These are phyloP conservation scores for Saccharomycopsis fermentans DNA, from an alignment of 805 yeast species.

Conservation along the genomic window DNA sequence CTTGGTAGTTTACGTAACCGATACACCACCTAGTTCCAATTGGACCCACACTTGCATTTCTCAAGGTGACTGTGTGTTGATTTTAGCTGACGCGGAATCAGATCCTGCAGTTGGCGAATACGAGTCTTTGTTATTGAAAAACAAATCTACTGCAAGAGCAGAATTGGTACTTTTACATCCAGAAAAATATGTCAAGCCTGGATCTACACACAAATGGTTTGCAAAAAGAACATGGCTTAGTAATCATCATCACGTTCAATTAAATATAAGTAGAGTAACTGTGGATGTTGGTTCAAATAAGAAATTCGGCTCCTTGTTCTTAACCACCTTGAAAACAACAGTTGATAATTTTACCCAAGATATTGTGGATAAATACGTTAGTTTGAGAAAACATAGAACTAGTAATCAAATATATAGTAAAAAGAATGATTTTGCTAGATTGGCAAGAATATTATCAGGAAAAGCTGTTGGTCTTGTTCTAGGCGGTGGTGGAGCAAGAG, in stretches of 20 bases:
- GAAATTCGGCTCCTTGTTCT: slow-evolving; percentile 1
- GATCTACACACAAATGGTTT: slow-evolving; percentile 77
- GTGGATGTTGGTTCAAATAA: neutral
- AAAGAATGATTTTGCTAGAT: slow-evolving; percentile 79
- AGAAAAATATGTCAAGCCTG: slow-evolving; percentile 73
- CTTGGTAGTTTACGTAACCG: slow-evolving; percentile 83
- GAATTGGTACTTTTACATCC: slow-evolving; percentile 80
- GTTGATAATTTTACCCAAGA: slow-evolving; percentile 30
- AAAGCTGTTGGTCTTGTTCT: slow-evolving; percentile 89
- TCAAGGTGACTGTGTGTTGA: slow-evolving; percentile 89
- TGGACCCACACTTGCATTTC: slow-evolving; percentile 92
- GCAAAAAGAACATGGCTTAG: slow-evolving; percentile 84
- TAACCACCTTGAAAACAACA: slow-evolving; percentile 24
- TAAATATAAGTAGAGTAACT: slow-evolving; percentile 29
- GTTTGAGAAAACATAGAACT: neutral
- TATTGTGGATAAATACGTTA: slow-evolving; percentile 19
- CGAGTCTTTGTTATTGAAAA: slow-evolving; percentile 63
- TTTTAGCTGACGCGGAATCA: slow-evolving; percentile 75
- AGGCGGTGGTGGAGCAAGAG: slow-evolving; percentile 98
- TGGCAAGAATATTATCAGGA: slow-evolving; percentile 84
- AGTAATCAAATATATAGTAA: slow-evolving; percentile 27
- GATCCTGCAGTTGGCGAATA: slow-evolving; percentile 75
- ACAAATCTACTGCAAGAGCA: slow-evolving; percentile 77
- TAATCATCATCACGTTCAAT: slow-evolving; percentile 85
- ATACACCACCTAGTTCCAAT: slow-evolving; percentile 66